Evolutionary conservation across 257 asterid species (phyloP).

Genomic region (Eucommia ulmoides): DNA sequence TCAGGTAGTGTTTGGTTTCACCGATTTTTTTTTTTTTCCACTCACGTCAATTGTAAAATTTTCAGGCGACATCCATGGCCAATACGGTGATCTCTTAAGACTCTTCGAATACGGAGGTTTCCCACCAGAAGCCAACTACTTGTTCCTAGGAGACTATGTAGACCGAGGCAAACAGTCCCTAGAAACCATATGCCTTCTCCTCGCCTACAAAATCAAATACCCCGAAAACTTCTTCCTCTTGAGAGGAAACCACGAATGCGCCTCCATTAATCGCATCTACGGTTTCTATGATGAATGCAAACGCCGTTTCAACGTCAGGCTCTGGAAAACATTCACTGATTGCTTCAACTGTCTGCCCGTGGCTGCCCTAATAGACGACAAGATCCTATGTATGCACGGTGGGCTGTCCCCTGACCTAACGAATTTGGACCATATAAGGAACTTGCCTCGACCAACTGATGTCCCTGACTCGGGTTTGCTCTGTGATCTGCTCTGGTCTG

Average conservation of each 20-base stretch:
- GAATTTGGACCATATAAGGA: neutral
- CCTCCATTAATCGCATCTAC: constrained; percentile 61
- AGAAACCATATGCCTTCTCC: too few species aligned
- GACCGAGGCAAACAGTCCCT: neutral
- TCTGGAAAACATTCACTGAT: constrained; percentile 58
- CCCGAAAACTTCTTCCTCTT: too few species aligned
- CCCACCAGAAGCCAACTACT: neutral
- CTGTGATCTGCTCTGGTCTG: neutral
- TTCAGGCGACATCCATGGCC: neutral
- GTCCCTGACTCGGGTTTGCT: neutral
- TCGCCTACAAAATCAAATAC: too few species aligned
- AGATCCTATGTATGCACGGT: neutral
- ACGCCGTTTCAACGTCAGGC: constrained; percentile 46
- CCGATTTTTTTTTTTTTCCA: neutral
- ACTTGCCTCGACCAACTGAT: neutral
- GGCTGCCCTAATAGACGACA: too few species aligned
- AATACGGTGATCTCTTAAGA: neutral
- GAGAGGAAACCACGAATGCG: too few species aligned
- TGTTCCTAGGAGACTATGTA: neutral
- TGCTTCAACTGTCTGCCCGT: neutral
- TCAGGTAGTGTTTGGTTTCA: too few species aligned
- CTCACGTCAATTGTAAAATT: neutral
- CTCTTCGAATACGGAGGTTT: neutral
- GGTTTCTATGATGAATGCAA: constrained; percentile 81
- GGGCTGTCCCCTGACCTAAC: neutral